A percentile compares a stretch with the other conserved stretches of the same genome.
Conservation (phyloP, 2,329 filamentous ascomycete genomes). For the Lachnellula suecica region DNA sequence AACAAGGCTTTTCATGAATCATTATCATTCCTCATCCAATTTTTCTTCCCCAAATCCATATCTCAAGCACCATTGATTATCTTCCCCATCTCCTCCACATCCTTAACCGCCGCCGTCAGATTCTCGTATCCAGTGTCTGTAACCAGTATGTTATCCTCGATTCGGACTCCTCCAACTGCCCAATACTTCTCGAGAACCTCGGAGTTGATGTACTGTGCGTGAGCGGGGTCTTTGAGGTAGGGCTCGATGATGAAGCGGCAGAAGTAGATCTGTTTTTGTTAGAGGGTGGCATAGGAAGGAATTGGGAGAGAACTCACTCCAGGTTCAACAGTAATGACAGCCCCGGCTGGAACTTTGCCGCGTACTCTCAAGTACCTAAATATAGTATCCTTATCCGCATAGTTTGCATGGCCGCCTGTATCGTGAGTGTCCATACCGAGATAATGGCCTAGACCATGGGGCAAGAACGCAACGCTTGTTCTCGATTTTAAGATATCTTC, state of each 20-base stretch:
- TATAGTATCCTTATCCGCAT: conserved; percentile 75
- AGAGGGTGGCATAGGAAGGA: background rate
- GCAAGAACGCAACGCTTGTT: conserved; percentile 88
- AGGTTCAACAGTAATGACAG: conserved; percentile 92
- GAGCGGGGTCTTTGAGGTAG: conserved; percentile 69
- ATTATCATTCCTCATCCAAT: too few relatives aligned
- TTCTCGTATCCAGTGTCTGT: conserved; percentile 70
- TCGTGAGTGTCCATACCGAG: conserved; percentile 93
- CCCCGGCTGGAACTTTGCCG: conserved; percentile 70
- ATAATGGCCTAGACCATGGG: conserved; percentile 88
- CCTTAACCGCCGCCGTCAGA: conserved; percentile 70
- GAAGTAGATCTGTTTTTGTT: conserved; percentile 69
- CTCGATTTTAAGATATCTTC: conserved; percentile 75
- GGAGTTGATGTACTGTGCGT: conserved; percentile 75
- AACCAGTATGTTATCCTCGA: conserved; percentile 73
- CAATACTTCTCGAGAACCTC: conserved; percentile 76
- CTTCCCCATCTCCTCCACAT: conserved; percentile 58
- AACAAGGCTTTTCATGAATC: too few relatives aligned
- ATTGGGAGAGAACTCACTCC: conserved; percentile 56
- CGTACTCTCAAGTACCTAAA: conserved; percentile 86
- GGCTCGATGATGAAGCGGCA: conserved; percentile 85
- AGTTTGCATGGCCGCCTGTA: conserved; percentile 75
- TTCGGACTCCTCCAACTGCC: conserved; percentile 73
- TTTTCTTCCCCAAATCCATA: too few relatives aligned
- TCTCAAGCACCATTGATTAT: conserved; percentile 24